phyloP scores from a whole-genome alignment of 495 filamentous ascomycete genomes.

The Daldinia decipiens region DNA sequence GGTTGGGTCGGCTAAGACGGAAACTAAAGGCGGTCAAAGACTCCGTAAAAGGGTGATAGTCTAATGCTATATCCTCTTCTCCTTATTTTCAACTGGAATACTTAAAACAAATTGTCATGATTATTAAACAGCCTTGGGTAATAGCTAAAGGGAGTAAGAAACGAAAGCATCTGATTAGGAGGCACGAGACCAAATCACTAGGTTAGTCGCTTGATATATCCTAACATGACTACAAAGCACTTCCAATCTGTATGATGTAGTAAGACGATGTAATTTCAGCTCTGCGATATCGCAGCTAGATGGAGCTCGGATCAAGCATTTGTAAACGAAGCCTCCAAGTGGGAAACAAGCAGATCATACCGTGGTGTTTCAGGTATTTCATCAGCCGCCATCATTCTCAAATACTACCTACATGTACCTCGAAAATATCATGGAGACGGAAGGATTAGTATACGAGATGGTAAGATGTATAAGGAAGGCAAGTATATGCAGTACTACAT shows the following conservation, averaged over 20 bases:
- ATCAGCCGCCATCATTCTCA: not conserved
- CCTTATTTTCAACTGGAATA: not conserved
- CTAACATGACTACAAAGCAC: not conserved
- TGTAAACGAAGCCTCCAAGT: slow-evolving; percentile 1
- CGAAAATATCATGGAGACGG: not conserved
- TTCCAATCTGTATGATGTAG: slow-evolving; percentile 4
- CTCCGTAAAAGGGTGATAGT: not conserved
- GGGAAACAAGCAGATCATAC: slow-evolving; percentile 2
- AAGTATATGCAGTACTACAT: slow-evolving; percentile 2
- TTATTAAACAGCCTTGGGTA: not conserved
- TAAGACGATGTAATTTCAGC: slow-evolving; percentile 21
- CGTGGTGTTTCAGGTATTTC: not conserved
- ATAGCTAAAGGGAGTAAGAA: slow-evolving; percentile 7
- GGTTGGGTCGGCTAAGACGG: slow-evolving; percentile 21
- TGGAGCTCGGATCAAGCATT: slow-evolving; percentile 12
- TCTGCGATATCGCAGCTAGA: slow-evolving; percentile 22
- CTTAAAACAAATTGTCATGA: not conserved
- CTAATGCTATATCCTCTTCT: not conserved
- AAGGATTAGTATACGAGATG: slow-evolving; percentile 1
- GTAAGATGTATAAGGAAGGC: not conserved
- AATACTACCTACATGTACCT: slow-evolving; percentile 6
- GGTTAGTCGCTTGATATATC: not conserved
- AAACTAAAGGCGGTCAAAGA: slow-evolving; percentile 30
- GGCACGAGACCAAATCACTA: not conserved
- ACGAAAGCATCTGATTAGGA: slow-evolving; percentile 6